Evolutionary conservation across 2,329 filamentous ascomycete species (phyloP).

Genomic region (Huntiella decipiens): DNA sequence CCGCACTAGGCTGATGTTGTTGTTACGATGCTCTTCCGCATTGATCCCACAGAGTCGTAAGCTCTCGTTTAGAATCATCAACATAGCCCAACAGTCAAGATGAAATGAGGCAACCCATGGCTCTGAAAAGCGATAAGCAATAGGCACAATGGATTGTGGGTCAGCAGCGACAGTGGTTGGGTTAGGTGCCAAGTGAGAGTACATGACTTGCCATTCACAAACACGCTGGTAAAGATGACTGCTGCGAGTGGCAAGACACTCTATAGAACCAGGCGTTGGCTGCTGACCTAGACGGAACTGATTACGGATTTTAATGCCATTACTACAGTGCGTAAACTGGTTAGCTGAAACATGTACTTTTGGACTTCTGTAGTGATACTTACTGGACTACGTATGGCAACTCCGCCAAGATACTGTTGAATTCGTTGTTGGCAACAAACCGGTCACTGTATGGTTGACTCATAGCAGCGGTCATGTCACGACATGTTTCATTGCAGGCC

Average conservation of each 20-base stretch:
- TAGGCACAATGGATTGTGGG: slow-evolving; percentile 17
- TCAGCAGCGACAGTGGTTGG: slow-evolving; percentile 16
- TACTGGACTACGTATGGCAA: slow-evolving; percentile 12
- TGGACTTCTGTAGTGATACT: not conserved
- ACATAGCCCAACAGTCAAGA: slow-evolving; percentile 21
- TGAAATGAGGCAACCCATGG: slow-evolving; percentile 20
- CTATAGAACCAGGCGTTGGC: slow-evolving; percentile 15
- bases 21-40: not conserved
- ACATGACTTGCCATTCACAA: slow-evolving; percentile 17
- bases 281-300: slow-evolving; percentile 16
- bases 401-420: slow-evolving; percentile 19
- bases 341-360: too few relatives aligned
- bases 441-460: not conserved
- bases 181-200: slow-evolving; percentile 9
- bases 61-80: slow-evolving; percentile 23
- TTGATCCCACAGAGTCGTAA: slow-evolving; percentile 18
- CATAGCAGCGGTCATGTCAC: not conserved
- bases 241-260: slow-evolving; percentile 16
- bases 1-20: slow-evolving; percentile 1
- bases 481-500: slow-evolving; percentile 12
- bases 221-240: slow-evolving; percentile 17
- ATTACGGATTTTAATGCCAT: slow-evolving; percentile 18
- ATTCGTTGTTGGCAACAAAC: slow-evolving; percentile 17
- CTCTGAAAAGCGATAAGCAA: slow-evolving; percentile 17
- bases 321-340: not conserved